Conservation (phyloP, 768 basidiomycete genomes). For the Suillus brevipes region DNA sequence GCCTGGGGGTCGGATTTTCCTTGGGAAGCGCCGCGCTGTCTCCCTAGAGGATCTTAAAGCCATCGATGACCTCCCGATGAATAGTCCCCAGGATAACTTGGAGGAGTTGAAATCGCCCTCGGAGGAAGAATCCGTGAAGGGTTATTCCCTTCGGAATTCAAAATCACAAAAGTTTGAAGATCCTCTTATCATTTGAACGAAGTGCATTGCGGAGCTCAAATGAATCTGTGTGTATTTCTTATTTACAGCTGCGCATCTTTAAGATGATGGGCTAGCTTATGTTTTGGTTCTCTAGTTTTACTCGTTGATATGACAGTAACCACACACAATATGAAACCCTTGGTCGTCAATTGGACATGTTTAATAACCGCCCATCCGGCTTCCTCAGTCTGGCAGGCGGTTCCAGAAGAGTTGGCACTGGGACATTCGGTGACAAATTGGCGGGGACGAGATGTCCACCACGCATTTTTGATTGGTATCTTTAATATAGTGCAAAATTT, state of each 20-base stretch:
- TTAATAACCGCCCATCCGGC: not conserved
- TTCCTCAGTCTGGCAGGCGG: too few species aligned
- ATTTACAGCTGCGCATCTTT: not conserved
- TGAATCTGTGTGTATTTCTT: not conserved
- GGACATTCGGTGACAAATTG: too few species aligned
- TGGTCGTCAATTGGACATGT: not conserved
- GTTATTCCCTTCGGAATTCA: not conserved
- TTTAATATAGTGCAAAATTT: too few species aligned
- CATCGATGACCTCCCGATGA: not conserved
- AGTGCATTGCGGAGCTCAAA: not conserved
- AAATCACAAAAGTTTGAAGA: not conserved
- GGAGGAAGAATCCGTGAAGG: not conserved
- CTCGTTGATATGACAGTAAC: not conserved
- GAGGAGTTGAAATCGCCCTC: not conserved
- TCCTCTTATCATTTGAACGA: slow-evolving; percentile 5
- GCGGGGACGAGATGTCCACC: too few species aligned
- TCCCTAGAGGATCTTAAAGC: slow-evolving; percentile 29
- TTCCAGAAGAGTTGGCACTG: too few species aligned
- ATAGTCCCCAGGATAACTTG: not conserved
- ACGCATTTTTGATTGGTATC: too few species aligned
- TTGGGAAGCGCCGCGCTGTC: slow-evolving; percentile 23
- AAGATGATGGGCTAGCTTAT: not conserved
- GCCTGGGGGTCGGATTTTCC: slow-evolving; percentile 32
- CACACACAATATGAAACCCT: not conserved
- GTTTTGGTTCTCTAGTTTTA: not conserved